Base-by-base conservation (phyloP, 2,329 filamentous ascomycete genomes). In the Trichoderma aggressivum region DNA sequence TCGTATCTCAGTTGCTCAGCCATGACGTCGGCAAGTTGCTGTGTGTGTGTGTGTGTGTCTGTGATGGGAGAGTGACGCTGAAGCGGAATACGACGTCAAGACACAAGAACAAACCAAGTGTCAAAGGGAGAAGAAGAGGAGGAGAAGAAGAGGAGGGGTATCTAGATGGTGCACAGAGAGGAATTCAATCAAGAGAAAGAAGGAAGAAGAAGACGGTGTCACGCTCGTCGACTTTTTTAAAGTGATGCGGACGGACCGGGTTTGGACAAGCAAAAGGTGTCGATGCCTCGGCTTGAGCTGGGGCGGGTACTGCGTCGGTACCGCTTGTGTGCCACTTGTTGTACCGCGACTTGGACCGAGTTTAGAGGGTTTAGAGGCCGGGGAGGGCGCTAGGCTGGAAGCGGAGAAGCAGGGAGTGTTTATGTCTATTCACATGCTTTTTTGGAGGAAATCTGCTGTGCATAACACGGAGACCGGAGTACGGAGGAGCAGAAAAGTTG, bases 1-100 rank as follows among this genome's bases (percentile, higher is more conserved):
- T 97, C 94, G 82, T 90, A 97, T 80, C 94, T 89, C 79, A 97
- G 85, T 81, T 92, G 88, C 71, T 83, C 83, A 74, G 84, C 85
- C 90, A 91, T 92, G 87, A 74, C 82, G 79, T 72, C 56, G 65
- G 61, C 26, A 32, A 5, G 1, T 50, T 72, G 58, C 72, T 62
- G 66, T 75, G 73, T 58, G 43, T 70, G n/a, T 64, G 21, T 28
- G 26, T 5, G 26, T 62, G 66, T 75, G 73, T 60, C 34, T 70
- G 28, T 63, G 21, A 10, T 53, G 36, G 24, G 36, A 7, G 3
- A 6, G n/a, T 43, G 64, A 50, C 14, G 50, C 18, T 59, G 53
- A 43, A 43, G 39, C 7, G 39, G 8, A 43, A n/a, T 43, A 43
- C 39, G 16, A 43, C 39, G 39, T 53, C 55, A 18, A 58, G n/a